A percentile compares a stretch with the other conserved stretches of the same genome.
Conservation (phyloP, 164 flowering plant genomes). For the Hamamelis virginiana region DNA sequence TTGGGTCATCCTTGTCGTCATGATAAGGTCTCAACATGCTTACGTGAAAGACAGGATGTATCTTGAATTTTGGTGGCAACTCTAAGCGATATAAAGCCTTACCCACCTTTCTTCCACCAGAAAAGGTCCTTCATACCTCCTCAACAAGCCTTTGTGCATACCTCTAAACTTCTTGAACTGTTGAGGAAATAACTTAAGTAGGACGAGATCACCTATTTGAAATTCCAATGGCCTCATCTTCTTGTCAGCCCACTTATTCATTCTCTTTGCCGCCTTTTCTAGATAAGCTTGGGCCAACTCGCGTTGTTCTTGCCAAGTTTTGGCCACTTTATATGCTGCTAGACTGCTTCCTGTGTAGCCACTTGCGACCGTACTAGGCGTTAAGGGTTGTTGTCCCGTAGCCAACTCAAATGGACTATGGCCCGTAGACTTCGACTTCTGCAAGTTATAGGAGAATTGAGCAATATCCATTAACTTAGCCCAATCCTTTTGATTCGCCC, state of each 20-base stretch:
- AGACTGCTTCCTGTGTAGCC: neutral
- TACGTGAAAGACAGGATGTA: constrained; percentile 6
- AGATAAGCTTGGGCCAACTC: neutral
- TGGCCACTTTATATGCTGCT: neutral
- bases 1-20: neutral
- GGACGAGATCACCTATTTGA: neutral
- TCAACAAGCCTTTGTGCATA: neutral
- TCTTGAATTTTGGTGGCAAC: neutral
- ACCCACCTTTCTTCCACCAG: neutral
- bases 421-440: neutral
- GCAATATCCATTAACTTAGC: neutral
- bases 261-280: neutral
- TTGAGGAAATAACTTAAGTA: neutral
- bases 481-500: constrained; percentile 10
- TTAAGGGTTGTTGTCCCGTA: neutral
- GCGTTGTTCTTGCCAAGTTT: neutral
- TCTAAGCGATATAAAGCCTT: neutral
- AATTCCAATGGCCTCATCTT: neutral
- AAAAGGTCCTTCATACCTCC: neutral
- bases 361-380: neutral
- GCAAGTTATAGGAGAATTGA: neutral
- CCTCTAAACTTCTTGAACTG: neutral
- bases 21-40: neutral
- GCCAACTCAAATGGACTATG: neutral
- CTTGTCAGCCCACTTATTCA: constrained; percentile 12